Conservation (phyloP, 805 yeast genomes). For the Candida sphagnicola region DNA sequence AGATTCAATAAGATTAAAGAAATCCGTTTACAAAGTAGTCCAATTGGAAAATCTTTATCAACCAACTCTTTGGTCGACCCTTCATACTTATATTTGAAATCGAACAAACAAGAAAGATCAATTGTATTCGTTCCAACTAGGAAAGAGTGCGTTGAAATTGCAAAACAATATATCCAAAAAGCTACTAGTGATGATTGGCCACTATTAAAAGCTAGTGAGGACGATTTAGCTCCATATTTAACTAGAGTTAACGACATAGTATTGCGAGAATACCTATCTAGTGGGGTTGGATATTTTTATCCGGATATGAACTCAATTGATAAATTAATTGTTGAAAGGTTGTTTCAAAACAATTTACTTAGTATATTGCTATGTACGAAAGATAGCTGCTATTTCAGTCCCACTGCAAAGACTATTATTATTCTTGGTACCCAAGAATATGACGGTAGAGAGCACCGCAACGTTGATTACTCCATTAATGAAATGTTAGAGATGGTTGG, state of each 20-base stretch:
- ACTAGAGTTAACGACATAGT: slow-evolving; percentile 44
- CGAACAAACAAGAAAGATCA: slow-evolving; percentile 17
- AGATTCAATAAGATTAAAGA: slow-evolving; percentile 52
- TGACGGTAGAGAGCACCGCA: slow-evolving; percentile 72
- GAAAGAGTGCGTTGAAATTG: slow-evolving; percentile 50
- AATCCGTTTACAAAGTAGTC: slow-evolving; percentile 50
- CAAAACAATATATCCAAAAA: slow-evolving; percentile 21
- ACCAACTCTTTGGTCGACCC: slow-evolving; percentile 40
- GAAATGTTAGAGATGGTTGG: slow-evolving; percentile 65
- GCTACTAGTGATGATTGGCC: slow-evolving; percentile 16
- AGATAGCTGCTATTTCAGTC: slow-evolving; percentile 50
- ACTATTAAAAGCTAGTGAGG: slow-evolving; percentile 38
- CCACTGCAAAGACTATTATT: slow-evolving; percentile 52
- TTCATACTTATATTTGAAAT: slow-evolving; percentile 38
- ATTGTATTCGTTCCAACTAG: slow-evolving; percentile 59
- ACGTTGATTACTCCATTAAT: slow-evolving; percentile 61
- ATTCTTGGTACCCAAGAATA: slow-evolving; percentile 67
- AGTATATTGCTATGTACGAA: slow-evolving; percentile 57
- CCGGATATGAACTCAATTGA: slow-evolving; percentile 56
- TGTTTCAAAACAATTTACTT: slow-evolving; percentile 49
- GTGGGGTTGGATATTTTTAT: slow-evolving; percentile 66
- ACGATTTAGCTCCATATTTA: slow-evolving; percentile 38
- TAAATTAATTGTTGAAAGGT: slow-evolving; percentile 46
- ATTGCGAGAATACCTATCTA: slow-evolving; percentile 38
- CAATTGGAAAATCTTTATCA: slow-evolving; percentile 35